Base-by-base conservation (phyloP, 306 rosid species). In the Carpinus viminea region DNA sequence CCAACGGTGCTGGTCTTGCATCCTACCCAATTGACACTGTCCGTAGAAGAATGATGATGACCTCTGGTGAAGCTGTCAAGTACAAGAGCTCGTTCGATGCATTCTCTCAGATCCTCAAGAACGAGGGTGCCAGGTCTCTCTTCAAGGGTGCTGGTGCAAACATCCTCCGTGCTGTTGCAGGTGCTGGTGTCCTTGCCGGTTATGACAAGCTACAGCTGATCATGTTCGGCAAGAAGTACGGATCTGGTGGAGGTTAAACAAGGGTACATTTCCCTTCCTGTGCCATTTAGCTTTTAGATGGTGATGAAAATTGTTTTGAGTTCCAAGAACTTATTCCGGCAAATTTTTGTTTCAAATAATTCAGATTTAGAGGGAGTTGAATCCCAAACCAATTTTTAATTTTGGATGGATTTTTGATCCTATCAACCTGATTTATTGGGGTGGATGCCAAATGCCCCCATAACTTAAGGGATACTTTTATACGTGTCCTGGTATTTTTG, bases 1-100 rank as follows among this genome's bases (percentile, higher is more conserved):
- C 98, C 77, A 93, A 90, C 43, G 97, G 98, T 70, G 97, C 97
- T 2, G 97, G 98, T 78, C 86, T 93, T 26, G 98, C 97, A 57
- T 89, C 98, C 56, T 94, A 94, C 90, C 97, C 97, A 16, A 84
- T 92, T 81, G 98, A 94, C 89, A 92, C 98, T 0, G 98, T 94
- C 3, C 88, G 96, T 55, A 92, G 97, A 94, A 92, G 98, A 94
- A 94, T 94, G 94, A 94, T 94, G 98, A 94, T 94, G 98, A 94
- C 98, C 24, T 94, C 98, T 0, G 98, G 98, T 26, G 98, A 94
- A 70, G 98, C 98, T 0, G 97, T 90, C 31, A 92, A 94, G 93
- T 94, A 94, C 91, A 92, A 83, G 87, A 90, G 93, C 70, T 90
- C 98, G 18, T 0, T 86, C 5, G 96, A 93, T 76, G 98, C 97